These are phyloP conservation scores for Quercus mongolica DNA, from an alignment of 306 rosid genomes.

Conservation along the genomic window DNA sequence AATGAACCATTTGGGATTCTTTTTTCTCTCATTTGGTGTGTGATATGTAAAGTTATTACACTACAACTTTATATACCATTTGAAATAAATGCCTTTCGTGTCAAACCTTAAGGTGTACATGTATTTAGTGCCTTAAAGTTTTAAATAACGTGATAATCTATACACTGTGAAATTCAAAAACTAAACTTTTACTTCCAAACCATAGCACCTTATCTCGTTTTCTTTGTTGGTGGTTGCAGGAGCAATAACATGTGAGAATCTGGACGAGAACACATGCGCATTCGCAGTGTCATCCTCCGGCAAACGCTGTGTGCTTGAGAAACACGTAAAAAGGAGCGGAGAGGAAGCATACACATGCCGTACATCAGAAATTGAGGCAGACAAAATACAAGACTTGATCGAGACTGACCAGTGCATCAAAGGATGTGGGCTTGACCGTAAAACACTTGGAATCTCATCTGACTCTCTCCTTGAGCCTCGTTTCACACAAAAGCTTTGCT, in stretches of 20 bases:
- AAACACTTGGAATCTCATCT: constrained; percentile 67
- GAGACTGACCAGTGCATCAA: constrained; percentile 62
- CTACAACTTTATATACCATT: background rate
- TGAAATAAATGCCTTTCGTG: no score
- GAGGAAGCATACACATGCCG: constrained; percentile 69
- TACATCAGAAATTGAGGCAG: constrained; percentile 72
- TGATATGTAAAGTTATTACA: no score
- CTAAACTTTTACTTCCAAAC: background rate
- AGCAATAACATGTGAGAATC: constrained; percentile 54
- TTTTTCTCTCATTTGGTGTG: no score
- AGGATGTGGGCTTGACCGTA: constrained; percentile 69
- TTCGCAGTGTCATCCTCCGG: constrained; percentile 66
- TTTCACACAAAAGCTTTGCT: constrained; percentile 65
- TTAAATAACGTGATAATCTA: no score
- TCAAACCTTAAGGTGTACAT: no score
- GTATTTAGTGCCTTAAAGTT: no score
- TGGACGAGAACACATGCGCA: constrained; percentile 52
- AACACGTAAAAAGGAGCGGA: constrained; percentile 53
- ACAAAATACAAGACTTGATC: constrained; percentile 52
- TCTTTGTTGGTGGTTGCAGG: constrained; percentile 17
- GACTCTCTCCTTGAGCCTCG: constrained; percentile 63
- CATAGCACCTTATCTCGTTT: background rate
- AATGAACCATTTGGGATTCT: no score
- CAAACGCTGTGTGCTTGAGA: constrained; percentile 82
- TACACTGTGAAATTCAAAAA: no score